These are phyloP conservation scores for Platanus orientalis DNA, from an alignment of 164 flowering plant species.

Conservation along the genomic window DNA sequence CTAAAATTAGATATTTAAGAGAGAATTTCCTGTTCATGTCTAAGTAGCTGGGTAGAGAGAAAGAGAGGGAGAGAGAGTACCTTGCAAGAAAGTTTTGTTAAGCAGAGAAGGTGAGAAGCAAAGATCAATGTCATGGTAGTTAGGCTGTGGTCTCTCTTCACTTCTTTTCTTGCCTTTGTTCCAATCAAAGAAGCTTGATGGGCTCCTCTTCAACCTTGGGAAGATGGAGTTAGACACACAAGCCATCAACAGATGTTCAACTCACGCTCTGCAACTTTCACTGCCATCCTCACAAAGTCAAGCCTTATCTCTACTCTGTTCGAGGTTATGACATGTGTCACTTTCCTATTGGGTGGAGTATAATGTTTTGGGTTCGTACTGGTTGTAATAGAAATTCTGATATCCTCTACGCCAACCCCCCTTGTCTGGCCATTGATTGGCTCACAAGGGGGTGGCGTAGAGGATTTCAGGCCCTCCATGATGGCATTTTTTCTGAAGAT, in stretches of 20 bases:
- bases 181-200: constrained; percentile 63
- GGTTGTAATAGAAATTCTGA: no score
- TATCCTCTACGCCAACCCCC: no score
- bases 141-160: constrained; percentile 40
- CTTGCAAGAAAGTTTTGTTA: constrained; percentile 61
- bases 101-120: constrained; percentile 75
- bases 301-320: constrained; percentile 4
- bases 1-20: not conserved
- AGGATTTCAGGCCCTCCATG: no score
- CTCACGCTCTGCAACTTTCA: not conserved
- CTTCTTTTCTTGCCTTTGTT: constrained; percentile 35
- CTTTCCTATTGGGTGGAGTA: not conserved
- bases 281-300: not conserved
- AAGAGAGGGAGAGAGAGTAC: constrained; percentile 32
- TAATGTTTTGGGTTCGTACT: no score
- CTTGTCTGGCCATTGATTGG: no score
- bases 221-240: constrained; percentile 11
- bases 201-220: constrained; percentile 24
- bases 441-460: no score
- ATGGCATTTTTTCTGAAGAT: no score
- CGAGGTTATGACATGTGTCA: not conserved
- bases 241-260: constrained; percentile 14
- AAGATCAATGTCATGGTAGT: constrained; percentile 68
- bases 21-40: no score
- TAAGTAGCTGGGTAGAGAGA: constrained; percentile 6